Conservation (phyloP, 1,139 yeast species). For the Zygoascus sp. region DNA sequence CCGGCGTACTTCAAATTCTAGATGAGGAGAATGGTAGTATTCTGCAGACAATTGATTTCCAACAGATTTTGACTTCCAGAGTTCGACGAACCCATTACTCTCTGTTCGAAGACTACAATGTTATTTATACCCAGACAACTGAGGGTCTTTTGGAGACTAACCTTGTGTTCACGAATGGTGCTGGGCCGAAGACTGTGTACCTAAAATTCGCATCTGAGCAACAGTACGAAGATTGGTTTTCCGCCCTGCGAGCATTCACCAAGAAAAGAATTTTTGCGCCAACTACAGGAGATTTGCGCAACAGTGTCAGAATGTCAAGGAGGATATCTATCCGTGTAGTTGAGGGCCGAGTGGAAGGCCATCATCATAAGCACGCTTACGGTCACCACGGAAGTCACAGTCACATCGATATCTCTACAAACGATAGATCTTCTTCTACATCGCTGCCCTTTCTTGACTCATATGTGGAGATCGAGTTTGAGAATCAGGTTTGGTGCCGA, state of each 20-base stretch:
- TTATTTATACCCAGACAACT: slow-evolving; percentile 30
- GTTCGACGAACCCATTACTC: slow-evolving; percentile 66
- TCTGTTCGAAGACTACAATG: slow-evolving; percentile 55
- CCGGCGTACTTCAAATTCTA: slow-evolving; percentile 61
- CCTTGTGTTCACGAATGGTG: slow-evolving; percentile 5
- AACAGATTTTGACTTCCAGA: slow-evolving; percentile 55
- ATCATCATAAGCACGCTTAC: background rate
- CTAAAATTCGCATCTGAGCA: slow-evolving; percentile 54
- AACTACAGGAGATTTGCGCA: slow-evolving; percentile 28
- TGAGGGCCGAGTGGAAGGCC: slow-evolving; percentile 53
- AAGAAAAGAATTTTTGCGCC: slow-evolving; percentile 51
- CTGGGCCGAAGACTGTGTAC: slow-evolving; percentile 1
- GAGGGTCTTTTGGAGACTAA: slow-evolving; percentile 16
- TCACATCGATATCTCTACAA: slow-evolving; percentile 1
- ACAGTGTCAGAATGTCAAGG: slow-evolving; percentile 51
- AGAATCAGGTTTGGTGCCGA: slow-evolving; percentile 54
- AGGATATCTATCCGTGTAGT: slow-evolving; percentile 54
- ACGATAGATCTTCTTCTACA: background rate
- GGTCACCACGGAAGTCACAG: background rate
- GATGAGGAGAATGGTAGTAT: slow-evolving; percentile 63
- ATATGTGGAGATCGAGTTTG: slow-evolving; percentile 53
- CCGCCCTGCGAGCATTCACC: slow-evolving; percentile 65
- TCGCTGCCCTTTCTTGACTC: slow-evolving; percentile 25
- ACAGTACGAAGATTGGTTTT: slow-evolving; percentile 82
- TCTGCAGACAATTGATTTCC: slow-evolving; percentile 60